These are phyloP conservation scores for Scedosporium dehoogii DNA, from an alignment of 2,329 filamentous ascomycete genomes.

Conservation along the genomic window DNA sequence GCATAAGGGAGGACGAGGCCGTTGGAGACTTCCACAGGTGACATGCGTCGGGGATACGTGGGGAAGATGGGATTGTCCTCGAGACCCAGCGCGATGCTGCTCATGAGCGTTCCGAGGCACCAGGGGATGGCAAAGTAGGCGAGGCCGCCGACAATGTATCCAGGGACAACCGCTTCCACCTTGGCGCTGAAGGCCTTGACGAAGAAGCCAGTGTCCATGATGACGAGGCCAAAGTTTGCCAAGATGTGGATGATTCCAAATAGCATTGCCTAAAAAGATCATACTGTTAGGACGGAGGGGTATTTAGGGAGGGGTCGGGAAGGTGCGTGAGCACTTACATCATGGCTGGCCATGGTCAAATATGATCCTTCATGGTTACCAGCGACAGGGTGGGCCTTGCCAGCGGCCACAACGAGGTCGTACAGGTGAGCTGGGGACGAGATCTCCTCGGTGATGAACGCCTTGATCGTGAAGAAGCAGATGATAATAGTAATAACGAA, in stretches of 20 bases:
- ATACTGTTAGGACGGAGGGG: neutral
- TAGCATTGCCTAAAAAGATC: constrained; percentile 27
- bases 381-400: constrained; percentile 30
- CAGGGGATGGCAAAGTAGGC: constrained; percentile 45
- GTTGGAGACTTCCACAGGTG: constrained; percentile 50
- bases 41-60: constrained; percentile 46
- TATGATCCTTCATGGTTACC: constrained; percentile 45
- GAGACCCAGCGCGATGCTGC: constrained; percentile 34
- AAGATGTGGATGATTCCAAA: constrained; percentile 39
- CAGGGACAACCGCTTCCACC: constrained; percentile 36
- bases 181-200: constrained; percentile 40
- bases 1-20: constrained; percentile 62
- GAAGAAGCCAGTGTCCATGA: constrained; percentile 45
- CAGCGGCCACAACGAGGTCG: constrained; percentile 36
- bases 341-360: constrained; percentile 45
- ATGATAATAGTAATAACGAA: constrained; percentile 43
- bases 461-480: constrained; percentile 35
- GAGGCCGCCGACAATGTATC: constrained; percentile 42
- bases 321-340: constrained; percentile 20
- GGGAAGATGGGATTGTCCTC: constrained; percentile 40
- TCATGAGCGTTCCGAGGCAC: constrained; percentile 40
- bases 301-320: neutral
- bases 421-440: constrained; percentile 37
- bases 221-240: constrained; percentile 41
- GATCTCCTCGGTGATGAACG: constrained; percentile 34